Evolutionary conservation across 116 monocot genomes (phyloP).

Genomic region (Dioscorea cayenensis): DNA sequence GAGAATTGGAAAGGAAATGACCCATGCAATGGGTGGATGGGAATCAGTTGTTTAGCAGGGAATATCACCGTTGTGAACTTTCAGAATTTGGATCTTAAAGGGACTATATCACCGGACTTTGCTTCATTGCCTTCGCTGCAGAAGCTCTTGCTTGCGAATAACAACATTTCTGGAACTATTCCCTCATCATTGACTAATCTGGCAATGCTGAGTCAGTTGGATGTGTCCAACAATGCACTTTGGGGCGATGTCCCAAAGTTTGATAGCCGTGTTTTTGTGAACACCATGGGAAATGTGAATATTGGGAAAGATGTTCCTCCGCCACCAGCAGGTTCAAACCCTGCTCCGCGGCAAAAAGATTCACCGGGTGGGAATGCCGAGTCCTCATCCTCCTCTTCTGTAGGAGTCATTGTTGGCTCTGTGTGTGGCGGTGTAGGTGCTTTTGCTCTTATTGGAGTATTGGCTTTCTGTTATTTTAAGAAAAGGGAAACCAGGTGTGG

Average conservation of each 20-base stretch:
- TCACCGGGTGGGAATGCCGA: neutral
- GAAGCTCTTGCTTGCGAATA: constrained; percentile 53
- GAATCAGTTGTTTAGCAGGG: constrained; percentile 59
- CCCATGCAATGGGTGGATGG: constrained; percentile 62
- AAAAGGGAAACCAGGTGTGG: constrained; percentile 32
- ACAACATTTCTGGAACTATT: constrained; percentile 62
- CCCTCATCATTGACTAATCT: constrained; percentile 45
- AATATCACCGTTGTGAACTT: constrained; percentile 76
- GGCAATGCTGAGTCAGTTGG: constrained; percentile 39
- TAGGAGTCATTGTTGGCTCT: constrained; percentile 44
- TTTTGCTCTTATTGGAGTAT: constrained; percentile 24
- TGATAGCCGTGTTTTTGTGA: constrained; percentile 36
- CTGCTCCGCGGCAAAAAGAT: neutral
- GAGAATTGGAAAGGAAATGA: constrained; percentile 78
- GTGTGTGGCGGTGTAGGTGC: constrained; percentile 28
- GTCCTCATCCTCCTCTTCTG: constrained; percentile 7
- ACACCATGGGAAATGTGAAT: constrained; percentile 51
- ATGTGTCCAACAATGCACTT: constrained; percentile 62
- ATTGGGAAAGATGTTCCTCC: constrained; percentile 33
- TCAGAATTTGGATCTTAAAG: constrained; percentile 55
- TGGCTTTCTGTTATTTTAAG: constrained; percentile 43
- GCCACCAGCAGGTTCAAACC: neutral
- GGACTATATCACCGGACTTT: constrained; percentile 60
- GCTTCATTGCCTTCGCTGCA: constrained; percentile 34
- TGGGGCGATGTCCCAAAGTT: constrained; percentile 62